Conservation (phyloP, 2,329 filamentous ascomycete species). For the Fusarium oxysporum region DNA sequence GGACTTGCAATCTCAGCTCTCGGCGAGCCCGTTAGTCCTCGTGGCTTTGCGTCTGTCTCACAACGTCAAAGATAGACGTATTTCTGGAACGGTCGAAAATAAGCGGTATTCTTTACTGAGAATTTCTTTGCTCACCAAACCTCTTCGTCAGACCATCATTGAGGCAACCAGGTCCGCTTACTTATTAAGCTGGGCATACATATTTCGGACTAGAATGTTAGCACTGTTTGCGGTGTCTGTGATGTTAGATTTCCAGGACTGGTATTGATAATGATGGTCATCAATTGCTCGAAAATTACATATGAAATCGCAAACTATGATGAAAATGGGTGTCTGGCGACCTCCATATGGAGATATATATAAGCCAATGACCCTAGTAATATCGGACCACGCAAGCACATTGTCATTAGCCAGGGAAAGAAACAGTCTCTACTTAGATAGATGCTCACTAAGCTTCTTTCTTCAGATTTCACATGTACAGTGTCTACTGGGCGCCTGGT, state of each 20-base stretch:
- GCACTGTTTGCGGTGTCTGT: background rate
- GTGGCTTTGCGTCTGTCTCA: background rate
- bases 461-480: background rate
- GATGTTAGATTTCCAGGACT: background rate
- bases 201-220: background rate
- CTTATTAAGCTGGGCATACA: background rate
- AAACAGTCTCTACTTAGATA: background rate
- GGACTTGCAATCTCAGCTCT: constrained; percentile 10
- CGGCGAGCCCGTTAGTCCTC: constrained; percentile 10
- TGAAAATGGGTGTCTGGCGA: background rate
- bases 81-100: background rate
- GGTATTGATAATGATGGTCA: no score
- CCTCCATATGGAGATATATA: background rate
- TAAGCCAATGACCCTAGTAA: background rate
- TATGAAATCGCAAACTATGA: background rate
- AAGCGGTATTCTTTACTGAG: background rate
- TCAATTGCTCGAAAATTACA: background rate
- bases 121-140: background rate
- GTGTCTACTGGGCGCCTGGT: background rate
- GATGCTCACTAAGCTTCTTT: background rate
- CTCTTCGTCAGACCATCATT: background rate
- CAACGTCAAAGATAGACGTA: background rate
- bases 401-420: background rate
- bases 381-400: background rate
- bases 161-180: background rate